phyloP scores from a whole-genome alignment of 2,329 filamentous ascomycete species.

The Cylindrodendrum hubeiense region DNA sequence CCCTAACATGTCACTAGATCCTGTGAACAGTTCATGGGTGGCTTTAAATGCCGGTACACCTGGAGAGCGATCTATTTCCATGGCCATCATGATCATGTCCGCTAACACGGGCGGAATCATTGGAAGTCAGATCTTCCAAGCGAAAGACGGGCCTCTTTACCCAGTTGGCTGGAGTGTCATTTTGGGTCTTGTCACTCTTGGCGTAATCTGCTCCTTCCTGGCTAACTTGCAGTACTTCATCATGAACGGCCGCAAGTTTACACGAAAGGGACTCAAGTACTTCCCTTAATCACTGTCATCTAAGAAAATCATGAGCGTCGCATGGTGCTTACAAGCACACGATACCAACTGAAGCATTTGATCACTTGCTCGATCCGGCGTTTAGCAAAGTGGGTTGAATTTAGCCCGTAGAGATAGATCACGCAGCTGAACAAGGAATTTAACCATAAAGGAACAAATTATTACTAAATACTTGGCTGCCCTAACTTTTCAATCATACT shows the following conservation, averaged over 20 bases:
- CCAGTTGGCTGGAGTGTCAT: constrained; percentile 45
- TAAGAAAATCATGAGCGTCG: background rate
- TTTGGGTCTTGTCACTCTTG: constrained; percentile 40
- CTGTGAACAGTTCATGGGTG: constrained; percentile 48
- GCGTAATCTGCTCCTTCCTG: constrained; percentile 32
- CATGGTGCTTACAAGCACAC: background rate
- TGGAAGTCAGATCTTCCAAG: constrained; percentile 47
- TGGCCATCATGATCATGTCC: constrained; percentile 50
- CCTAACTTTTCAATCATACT: background rate
- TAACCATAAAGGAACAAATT: background rate
- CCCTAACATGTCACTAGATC: constrained; percentile 25
- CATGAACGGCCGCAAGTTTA: constrained; percentile 49
- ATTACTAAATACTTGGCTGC: background rate
- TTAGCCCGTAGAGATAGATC: background rate
- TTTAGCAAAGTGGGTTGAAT: background rate
- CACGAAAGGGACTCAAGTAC: constrained; percentile 28
- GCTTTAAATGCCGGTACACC: constrained; percentile 45
- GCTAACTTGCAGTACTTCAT: constrained; percentile 52
- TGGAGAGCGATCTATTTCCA: constrained; percentile 47
- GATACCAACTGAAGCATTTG: background rate
- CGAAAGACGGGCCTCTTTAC: constrained; percentile 46
- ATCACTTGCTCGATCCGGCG: background rate
- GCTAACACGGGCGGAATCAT: constrained; percentile 48
- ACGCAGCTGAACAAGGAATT: background rate
- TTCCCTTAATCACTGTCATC: constrained; percentile 20